Evolutionary conservation across 202 grass and related monocot species (phyloP).

Genomic region (Schoenoplectus tabernaemontani): DNA sequence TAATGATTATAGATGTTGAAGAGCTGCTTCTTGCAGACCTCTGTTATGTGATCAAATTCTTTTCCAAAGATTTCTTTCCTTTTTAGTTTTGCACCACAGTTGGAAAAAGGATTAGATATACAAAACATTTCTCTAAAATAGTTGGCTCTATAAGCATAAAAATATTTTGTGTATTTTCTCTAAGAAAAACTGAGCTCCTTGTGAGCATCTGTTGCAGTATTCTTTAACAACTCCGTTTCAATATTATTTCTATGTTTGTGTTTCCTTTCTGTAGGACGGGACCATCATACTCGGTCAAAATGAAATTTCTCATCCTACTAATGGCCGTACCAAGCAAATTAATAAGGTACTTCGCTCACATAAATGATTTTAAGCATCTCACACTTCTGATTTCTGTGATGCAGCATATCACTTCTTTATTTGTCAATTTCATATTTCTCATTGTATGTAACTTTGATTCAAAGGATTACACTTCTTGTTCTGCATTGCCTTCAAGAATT

Average conservation of each 20-base stretch:
- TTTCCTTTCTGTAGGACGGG: constrained; percentile 51
- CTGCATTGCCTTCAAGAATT: constrained; percentile 73
- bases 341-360: constrained; percentile 45
- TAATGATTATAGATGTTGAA: too few relatives aligned
- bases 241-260: neutral
- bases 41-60: too few relatives aligned
- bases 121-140: too few relatives aligned
- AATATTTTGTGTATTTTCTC: neutral
- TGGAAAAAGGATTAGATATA: too few relatives aligned
- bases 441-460: constrained; percentile 20
- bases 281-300: constrained; percentile 94
- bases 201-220: neutral
- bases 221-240: neutral
- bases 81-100: too few relatives aligned
- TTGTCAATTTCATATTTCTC: constrained; percentile 21
- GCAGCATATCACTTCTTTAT: constrained; percentile 18
- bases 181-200: neutral
- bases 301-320: constrained; percentile 95
- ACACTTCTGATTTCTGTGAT: constrained; percentile 19
- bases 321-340: constrained; percentile 56
- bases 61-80: too few relatives aligned
- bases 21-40: too few relatives aligned
- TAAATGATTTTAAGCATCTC: constrained; percentile 22
- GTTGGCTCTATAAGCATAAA: too few relatives aligned
- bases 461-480: constrained; percentile 63